Percentiles rank a stretch among this genome's conserved stretches.
Evolutionary conservation across 129 eudicot species (phyloP).

Genomic region (Sambucus nigra): DNA sequence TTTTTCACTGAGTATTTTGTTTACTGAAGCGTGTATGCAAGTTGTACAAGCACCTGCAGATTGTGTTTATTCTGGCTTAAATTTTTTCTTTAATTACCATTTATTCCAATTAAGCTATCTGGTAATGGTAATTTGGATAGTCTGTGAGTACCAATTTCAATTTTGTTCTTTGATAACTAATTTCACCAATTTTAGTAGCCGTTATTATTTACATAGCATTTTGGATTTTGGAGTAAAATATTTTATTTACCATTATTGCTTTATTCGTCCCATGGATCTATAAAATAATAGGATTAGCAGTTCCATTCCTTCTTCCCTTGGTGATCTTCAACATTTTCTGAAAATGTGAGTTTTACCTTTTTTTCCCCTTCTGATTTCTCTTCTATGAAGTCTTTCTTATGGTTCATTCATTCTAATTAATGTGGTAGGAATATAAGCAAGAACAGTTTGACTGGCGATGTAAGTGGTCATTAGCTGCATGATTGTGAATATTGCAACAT

Average conservation of each 20-base stretch:
- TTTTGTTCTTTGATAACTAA: not conserved
- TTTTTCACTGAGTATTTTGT: too few species aligned
- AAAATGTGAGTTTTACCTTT: constrained; percentile 55
- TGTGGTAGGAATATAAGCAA: constrained; percentile 64
- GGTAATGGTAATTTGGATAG: constrained; percentile 92
- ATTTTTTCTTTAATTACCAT: not conserved
- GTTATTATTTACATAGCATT: not conserved
- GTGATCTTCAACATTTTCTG: constrained; percentile 94
- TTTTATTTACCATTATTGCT: not conserved
- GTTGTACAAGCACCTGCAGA: not conserved
- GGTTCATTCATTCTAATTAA: not conserved
- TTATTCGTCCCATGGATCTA: constrained; percentile 50
- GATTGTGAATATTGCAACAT: not conserved
- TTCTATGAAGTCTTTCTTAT: not conserved
- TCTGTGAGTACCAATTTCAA: constrained; percentile 38
- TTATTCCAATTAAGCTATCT: constrained; percentile 80
- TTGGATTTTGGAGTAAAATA: not conserved
- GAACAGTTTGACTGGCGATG: constrained; percentile 66
- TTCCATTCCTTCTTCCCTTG: constrained; percentile 76
- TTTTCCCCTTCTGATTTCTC: not conserved
- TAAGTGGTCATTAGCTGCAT: constrained; percentile 17
- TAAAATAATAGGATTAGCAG: constrained; percentile 77
- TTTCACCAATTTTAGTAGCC: not conserved
- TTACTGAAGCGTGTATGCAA: too few species aligned
- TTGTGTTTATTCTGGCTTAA: not conserved